phyloP scores from a whole-genome alignment of 2,329 filamentous ascomycete species.

The Drechslerella dactyloides region DNA sequence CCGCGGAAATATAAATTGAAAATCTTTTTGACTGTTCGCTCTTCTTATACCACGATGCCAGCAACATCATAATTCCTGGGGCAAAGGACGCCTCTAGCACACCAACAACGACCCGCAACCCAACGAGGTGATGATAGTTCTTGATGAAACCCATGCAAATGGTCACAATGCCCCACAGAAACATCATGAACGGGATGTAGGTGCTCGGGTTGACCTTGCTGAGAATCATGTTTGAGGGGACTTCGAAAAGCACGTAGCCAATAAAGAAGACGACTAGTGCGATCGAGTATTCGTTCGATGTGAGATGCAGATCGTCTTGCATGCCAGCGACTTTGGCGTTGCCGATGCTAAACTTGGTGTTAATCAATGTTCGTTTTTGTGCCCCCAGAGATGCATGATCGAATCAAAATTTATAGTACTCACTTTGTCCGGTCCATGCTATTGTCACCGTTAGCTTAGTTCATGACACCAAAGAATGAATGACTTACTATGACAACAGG shows the following conservation, averaged over 20 bases:
- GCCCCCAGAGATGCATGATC: neutral
- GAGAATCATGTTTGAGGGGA: constrained; percentile 64
- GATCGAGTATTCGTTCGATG: constrained; percentile 63
- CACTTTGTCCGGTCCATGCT: constrained; percentile 51
- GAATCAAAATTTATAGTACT: neutral
- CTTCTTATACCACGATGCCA: constrained; percentile 68
- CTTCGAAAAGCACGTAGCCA: constrained; percentile 64
- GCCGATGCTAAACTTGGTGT: constrained; percentile 57
- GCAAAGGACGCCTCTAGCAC: constrained; percentile 65
- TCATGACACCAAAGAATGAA: constrained; percentile 42
- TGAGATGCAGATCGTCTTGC: constrained; percentile 60
- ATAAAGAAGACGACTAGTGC: constrained; percentile 65
- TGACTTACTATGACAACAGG: constrained; percentile 55
- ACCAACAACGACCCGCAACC: constrained; percentile 65
- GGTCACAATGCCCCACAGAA: constrained; percentile 63
- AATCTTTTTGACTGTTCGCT: constrained; percentile 66
- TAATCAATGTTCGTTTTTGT: constrained; percentile 48
- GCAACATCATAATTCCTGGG: constrained; percentile 64
- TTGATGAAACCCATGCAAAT: constrained; percentile 63
- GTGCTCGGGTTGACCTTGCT: constrained; percentile 62
- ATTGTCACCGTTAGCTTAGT: constrained; percentile 7
- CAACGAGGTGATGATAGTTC: constrained; percentile 62
- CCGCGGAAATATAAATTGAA: constrained; percentile 66
- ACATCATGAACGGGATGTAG: constrained; percentile 64
- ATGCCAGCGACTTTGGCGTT: constrained; percentile 65